Evolutionary conservation across 2,329 filamentous ascomycete genomes (phyloP), one percentile per base, ranked within the genome.

Genomic region (Basipetospora sp.): DNA sequence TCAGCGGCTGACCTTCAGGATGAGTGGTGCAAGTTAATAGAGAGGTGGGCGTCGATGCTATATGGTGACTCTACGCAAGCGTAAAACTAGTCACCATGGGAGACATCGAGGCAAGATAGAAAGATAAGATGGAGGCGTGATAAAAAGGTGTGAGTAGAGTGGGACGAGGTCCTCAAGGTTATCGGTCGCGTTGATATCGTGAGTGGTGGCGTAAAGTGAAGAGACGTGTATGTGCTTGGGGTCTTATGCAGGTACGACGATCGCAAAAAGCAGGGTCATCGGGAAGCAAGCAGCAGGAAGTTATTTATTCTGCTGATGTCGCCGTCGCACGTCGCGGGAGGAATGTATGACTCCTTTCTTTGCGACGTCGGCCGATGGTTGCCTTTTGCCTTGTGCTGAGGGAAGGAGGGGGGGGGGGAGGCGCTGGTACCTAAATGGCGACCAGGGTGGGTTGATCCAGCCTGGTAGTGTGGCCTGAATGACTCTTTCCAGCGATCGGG

Each of bases 351-450:
- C 36, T 39, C 36, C 31, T 22, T 33, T n/a, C n/a, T n/a, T 39
- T 39, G 36, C 31, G 36, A 39, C 14, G 36, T 39, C 36, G 36
- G 36, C 36, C 30, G 36, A 34, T 34, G 30, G 36, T 29, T 39
- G 36, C 36, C 36, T 39, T 39, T 39, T 28, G 30, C 30, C 20
- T 39, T 10, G 30, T 22, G 33, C 26, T 15, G 13, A 26, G 30
- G 11, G 16, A n/a, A 19, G 28, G 29, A 30, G 17, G 22, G 28
- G 15, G 26, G 20, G 26, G 18, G 31, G 36, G 31, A 39, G 36
- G 36, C 36, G 22, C 30, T 39, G 36, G 36, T 39, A 39, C 30
- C 30, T 33, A 39, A 33, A 39, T 28, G 22, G 36, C 15, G 29
- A 25, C 15, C 30, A 20, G 26, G 8, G 15, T 18, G 31, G 30